Conservation (phyloP, 305 asterid genomes). For the Galium porrigens region DNA sequence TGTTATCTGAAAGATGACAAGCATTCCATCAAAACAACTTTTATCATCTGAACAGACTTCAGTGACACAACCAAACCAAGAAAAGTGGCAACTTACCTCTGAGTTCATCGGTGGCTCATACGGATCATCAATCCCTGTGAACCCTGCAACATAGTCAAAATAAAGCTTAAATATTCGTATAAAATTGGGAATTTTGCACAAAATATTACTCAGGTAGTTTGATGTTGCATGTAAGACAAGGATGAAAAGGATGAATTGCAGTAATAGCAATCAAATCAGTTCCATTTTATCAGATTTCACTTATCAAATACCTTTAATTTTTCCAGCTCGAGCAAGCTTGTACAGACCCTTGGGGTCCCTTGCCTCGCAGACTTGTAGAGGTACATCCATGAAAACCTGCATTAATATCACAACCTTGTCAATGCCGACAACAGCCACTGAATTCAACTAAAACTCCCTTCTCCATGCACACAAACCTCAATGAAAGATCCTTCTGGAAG, state of each 20-base stretch:
- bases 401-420: constrained; percentile 8
- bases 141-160: constrained; percentile 33
- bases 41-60: not conserved
- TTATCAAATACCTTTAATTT: constrained; percentile 50
- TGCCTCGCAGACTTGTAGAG: constrained; percentile 65
- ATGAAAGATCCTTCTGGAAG: constrained; percentile 79
- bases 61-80: not conserved
- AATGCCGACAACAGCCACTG: not conserved
- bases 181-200: not conserved
- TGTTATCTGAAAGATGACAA: constrained; percentile 40
- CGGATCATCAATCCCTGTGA: constrained; percentile 88
- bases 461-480: constrained; percentile 41
- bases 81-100: constrained; percentile 36
- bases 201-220: not conserved
- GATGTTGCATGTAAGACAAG: not conserved
- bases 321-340: constrained; percentile 90
- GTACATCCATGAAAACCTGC: constrained; percentile 81
- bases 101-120: constrained; percentile 67
- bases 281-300: not conserved
- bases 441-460: constrained; percentile 8
- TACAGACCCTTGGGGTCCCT: constrained; percentile 93
- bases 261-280: not conserved
- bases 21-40: not conserved
- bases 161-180: not conserved
- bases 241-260: not conserved